Evolutionary conservation across 202 grass and related monocot species (phyloP).

Genomic region (Zizania palustris): DNA sequence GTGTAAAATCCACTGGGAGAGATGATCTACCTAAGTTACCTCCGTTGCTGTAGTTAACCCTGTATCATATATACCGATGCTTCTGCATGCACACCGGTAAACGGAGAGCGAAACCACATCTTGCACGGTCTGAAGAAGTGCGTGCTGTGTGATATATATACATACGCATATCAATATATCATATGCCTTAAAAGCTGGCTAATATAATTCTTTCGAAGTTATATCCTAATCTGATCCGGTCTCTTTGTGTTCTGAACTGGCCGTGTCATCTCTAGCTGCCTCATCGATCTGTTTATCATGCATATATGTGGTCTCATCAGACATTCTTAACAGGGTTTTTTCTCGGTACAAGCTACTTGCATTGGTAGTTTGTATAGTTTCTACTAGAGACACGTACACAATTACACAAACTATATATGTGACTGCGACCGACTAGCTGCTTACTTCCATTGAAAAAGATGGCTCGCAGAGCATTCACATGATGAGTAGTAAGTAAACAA

Average conservation of each 20-base stretch:
- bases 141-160: not conserved
- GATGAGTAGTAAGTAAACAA: slow-evolving; percentile 34
- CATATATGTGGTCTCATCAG: slow-evolving; percentile 37
- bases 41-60: too few species aligned
- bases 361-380: slow-evolving; percentile 3
- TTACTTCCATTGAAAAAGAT: not conserved
- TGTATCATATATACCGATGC: too few species aligned
- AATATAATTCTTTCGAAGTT: slow-evolving; percentile 47
- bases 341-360: slow-evolving; percentile 26
- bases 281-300: slow-evolving; percentile 19
- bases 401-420: slow-evolving; percentile 22
- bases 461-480: not conserved
- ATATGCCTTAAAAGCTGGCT: slow-evolving; percentile 39
- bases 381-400: slow-evolving; percentile 5
- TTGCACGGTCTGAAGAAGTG: slow-evolving; percentile 13
- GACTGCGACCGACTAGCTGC: not conserved
- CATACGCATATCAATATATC: not conserved
- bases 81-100: slow-evolving; percentile 3
- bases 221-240: slow-evolving; percentile 41
- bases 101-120: slow-evolving; percentile 28
- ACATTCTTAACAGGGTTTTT: slow-evolving; percentile 41
- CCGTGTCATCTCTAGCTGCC: slow-evolving; percentile 35
- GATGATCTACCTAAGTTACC: too few species aligned
- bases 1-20: too few species aligned
- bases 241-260: slow-evolving; percentile 8